phyloP scores from a whole-genome alignment of 768 basidiomycete species.

The Leccinum broughii region DNA sequence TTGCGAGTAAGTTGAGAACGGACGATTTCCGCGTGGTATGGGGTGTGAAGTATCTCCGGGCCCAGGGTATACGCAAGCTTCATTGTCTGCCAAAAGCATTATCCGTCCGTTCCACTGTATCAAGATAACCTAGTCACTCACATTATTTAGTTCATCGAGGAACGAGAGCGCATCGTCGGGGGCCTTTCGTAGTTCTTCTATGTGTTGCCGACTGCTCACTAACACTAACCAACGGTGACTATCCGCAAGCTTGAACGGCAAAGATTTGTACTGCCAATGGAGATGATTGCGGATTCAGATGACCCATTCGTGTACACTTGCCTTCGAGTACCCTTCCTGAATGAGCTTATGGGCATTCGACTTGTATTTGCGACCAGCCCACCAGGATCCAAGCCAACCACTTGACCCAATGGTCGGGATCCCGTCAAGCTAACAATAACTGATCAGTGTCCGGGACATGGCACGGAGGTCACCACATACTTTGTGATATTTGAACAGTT shows the following conservation, averaged over 20 bases:
- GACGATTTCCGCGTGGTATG: constrained; percentile 34
- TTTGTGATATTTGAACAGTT: constrained; percentile 4
- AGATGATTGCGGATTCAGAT: not conserved
- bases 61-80: constrained; percentile 44
- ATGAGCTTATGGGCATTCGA: not conserved
- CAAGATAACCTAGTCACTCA: constrained; percentile 11
- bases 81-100: constrained; percentile 29
- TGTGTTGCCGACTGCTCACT: constrained; percentile 28
- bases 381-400: not conserved
- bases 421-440: not conserved
- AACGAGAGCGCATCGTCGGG: constrained; percentile 42
- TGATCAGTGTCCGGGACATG: not conserved
- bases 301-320: not conserved
- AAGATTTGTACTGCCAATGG: constrained; percentile 27
- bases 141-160: constrained; percentile 35
- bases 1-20: constrained; percentile 40
- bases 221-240: constrained; percentile 42
- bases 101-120: not conserved
- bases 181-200: constrained; percentile 44
- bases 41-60: constrained; percentile 27
- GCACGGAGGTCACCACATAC: not conserved
- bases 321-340: not conserved
- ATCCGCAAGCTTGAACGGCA: constrained; percentile 33
- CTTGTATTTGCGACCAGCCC: not conserved
- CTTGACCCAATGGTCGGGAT: not conserved